phyloP scores from a whole-genome alignment of 1,284 basidiomycete species.

The Anthracocystis walkeri region DNA sequence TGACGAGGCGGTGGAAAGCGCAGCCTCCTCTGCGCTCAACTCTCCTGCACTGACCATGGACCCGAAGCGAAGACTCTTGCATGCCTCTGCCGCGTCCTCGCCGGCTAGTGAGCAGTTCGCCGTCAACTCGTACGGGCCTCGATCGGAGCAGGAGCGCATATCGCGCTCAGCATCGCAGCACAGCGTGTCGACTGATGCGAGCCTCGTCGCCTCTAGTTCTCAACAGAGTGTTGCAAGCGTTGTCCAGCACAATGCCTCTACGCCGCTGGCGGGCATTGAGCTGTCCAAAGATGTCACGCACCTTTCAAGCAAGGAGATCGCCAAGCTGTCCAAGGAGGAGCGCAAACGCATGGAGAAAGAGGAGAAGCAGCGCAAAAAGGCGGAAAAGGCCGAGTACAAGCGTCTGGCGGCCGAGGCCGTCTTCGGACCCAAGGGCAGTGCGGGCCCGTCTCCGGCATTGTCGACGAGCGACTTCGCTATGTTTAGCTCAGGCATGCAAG shows the following conservation, averaged over 20 bases:
- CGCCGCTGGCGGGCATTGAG: slow-evolving; percentile 32
- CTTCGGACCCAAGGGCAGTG: slow-evolving; percentile 50
- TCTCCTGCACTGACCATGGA: slow-evolving; percentile 43
- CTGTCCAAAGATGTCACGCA: slow-evolving; percentile 40
- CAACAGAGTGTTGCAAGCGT: slow-evolving; percentile 26
- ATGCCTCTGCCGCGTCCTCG: slow-evolving; percentile 25
- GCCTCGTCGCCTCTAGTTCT: neutral
- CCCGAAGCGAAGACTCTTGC: slow-evolving; percentile 26
- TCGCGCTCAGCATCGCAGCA: slow-evolving; percentile 41
- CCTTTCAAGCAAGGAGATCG: slow-evolving; percentile 38
- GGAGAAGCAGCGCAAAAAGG: slow-evolving; percentile 50
- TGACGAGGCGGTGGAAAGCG: slow-evolving; percentile 4
- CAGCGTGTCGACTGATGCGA: slow-evolving; percentile 24
- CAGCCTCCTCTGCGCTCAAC: slow-evolving; percentile 23
- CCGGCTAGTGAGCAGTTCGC: slow-evolving; percentile 36
- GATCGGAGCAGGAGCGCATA: slow-evolving; percentile 31
- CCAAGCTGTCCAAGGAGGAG: slow-evolving; percentile 47
- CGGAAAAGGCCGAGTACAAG: slow-evolving; percentile 49
- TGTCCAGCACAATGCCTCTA: slow-evolving; percentile 7
- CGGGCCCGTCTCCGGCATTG: slow-evolving; percentile 26
- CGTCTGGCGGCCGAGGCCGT: slow-evolving; percentile 49
- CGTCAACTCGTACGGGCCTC: slow-evolving; percentile 47
- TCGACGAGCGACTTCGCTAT: slow-evolving; percentile 40
- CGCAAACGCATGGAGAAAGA: slow-evolving; percentile 44
- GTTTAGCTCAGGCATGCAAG: slow-evolving; percentile 29